Conservation (phyloP, 2,329 filamentous ascomycete genomes). For the Hirsutella minnesotensis region DNA sequence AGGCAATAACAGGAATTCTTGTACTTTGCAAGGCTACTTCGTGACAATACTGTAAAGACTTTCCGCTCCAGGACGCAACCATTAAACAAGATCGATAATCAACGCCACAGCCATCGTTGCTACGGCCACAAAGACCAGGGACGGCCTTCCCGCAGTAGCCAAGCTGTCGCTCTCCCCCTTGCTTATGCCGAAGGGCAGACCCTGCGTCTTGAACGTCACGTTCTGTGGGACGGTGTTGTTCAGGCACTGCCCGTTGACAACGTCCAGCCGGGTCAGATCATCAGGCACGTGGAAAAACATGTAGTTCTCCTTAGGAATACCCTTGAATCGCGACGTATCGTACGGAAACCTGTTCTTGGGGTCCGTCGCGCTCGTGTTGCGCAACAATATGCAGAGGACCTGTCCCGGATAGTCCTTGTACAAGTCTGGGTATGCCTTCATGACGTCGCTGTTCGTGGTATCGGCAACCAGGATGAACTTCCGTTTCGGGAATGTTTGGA, state of each 20-base stretch:
- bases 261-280: constrained; percentile 54
- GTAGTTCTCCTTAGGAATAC: constrained; percentile 52
- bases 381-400: constrained; percentile 66
- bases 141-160: constrained; percentile 12
- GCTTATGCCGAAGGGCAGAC: constrained; percentile 35
- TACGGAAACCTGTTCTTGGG: constrained; percentile 58
- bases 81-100: background rate
- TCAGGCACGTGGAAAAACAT: constrained; percentile 72
- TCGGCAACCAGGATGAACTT: constrained; percentile 69
- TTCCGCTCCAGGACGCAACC: no score
- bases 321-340: constrained; percentile 60
- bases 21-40: no score
- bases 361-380: constrained; percentile 64
- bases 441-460: constrained; percentile 65
- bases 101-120: constrained; percentile 9
- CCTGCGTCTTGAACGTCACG: constrained; percentile 57
- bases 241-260: constrained; percentile 55
- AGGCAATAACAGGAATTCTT: no score
- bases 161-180: constrained; percentile 14
- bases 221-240: constrained; percentile 56
- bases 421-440: constrained; percentile 51
- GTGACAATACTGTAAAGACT: no score
- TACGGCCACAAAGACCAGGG: constrained; percentile 9
- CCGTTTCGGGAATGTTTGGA: constrained; percentile 61
- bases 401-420: constrained; percentile 56